These are phyloP conservation scores for Penicillium canariense DNA, from an alignment of 495 filamentous ascomycete species.

Conservation along the genomic window DNA sequence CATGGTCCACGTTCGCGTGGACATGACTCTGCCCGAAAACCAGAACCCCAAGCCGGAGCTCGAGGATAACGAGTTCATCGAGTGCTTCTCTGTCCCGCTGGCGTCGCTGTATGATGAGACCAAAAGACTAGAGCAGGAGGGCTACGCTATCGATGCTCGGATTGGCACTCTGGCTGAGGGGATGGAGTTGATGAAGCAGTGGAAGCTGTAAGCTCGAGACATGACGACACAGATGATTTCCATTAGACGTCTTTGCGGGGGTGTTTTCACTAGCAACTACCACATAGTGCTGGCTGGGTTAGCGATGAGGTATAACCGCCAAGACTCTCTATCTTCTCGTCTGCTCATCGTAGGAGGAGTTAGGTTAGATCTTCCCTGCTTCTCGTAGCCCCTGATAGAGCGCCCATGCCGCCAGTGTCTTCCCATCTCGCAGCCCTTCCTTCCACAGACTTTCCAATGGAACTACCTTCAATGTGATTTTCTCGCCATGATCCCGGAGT, in stretches of 20 bases:
- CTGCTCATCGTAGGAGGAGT: background rate
- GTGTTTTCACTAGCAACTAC: background rate
- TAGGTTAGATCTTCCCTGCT: slow-evolving; percentile 56
- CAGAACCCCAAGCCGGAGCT: slow-evolving; percentile 67
- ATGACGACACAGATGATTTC: background rate
- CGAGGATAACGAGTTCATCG: slow-evolving; percentile 88
- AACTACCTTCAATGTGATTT: slow-evolving; percentile 75
- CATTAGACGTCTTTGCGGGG: background rate
- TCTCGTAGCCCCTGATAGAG: slow-evolving; percentile 69
- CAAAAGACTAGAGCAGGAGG: slow-evolving; percentile 64
- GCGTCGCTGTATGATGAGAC: slow-evolving; percentile 63
- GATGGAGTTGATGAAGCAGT: slow-evolving; percentile 71
- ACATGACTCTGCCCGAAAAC: slow-evolving; percentile 68
- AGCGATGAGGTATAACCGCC: background rate
- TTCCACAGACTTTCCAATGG: slow-evolving; percentile 72
- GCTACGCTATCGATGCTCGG: slow-evolving; percentile 81
- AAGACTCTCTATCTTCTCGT: background rate
- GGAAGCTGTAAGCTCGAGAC: slow-evolving; percentile 25
- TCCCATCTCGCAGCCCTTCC: slow-evolving; percentile 72
- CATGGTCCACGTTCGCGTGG: slow-evolving; percentile 77
- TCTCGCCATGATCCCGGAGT: slow-evolving; percentile 74
- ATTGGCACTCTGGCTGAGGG: slow-evolving; percentile 84
- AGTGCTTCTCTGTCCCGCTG: slow-evolving; percentile 71
- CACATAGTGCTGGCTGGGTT: background rate
- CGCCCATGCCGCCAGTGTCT: slow-evolving; percentile 73